These are phyloP conservation scores for Eimeria falciformis DNA, from an alignment of 169 alveolate species.

Conservation along the genomic window DNA sequence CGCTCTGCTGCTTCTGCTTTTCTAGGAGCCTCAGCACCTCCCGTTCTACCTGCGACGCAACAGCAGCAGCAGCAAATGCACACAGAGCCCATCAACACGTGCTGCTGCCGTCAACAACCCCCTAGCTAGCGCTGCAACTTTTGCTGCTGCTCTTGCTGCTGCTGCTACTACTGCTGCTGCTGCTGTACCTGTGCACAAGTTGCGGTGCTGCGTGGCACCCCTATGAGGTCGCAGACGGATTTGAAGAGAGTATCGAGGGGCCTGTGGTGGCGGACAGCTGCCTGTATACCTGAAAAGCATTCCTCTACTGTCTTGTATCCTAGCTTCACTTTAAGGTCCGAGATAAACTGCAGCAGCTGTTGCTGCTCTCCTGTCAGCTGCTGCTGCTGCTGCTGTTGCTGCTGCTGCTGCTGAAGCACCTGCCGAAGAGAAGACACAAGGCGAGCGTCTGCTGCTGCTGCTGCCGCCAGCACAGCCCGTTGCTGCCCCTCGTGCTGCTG, in stretches of 20 bases:
- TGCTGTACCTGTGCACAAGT: conserved; percentile 40
- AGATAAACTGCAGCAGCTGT: conserved; percentile 39
- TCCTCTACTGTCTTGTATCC: conserved; percentile 31
- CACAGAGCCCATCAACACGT: background rate
- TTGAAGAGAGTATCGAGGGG: conserved; percentile 44
- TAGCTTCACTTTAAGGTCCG: background rate
- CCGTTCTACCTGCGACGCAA: conserved; percentile 44
- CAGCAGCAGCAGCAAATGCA: background rate
- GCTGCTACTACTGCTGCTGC: conserved; percentile 58
- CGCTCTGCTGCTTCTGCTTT: conserved; percentile 32
- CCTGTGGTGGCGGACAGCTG: conserved; percentile 43
- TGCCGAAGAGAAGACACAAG: conserved; percentile 1
- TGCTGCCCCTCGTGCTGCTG: conserved; percentile 65
- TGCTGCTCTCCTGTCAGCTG: conserved; percentile 15
- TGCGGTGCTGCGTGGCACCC: conserved; percentile 59
- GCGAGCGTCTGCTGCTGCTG: conserved; percentile 60
- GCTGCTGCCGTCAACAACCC: background rate
- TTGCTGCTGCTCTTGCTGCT: conserved; percentile 12
- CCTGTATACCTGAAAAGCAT: conserved; percentile 31
- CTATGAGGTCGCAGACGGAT: conserved; percentile 57
- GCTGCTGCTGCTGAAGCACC: conserved; percentile 28
- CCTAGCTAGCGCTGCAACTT: background rate
- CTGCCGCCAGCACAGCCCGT: conserved; percentile 35
- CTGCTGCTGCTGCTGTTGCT: conserved; percentile 56
- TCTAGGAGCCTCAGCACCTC: conserved; percentile 52